Base-by-base conservation (phyloP, 2,329 filamentous ascomycete genomes). In the Daldinia sp. region DNA sequence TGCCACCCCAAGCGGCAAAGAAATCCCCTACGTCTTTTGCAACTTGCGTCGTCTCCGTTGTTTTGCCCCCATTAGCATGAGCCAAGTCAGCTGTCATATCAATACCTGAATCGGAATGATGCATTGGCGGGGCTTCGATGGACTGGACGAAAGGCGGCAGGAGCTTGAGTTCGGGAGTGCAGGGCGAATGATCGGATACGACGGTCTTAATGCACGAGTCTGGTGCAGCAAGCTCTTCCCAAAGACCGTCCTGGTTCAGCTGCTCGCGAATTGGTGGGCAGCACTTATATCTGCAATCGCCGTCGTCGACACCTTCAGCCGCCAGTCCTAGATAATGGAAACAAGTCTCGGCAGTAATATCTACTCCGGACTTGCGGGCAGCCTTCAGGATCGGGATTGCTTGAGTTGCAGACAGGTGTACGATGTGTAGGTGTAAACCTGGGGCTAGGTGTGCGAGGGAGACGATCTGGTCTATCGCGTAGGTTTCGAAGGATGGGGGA, bases 1-100 rank as follows among this genome's bases (percentile, higher is more conserved):
- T 97, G 13, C 96, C 96, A 60, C 96, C 96, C 96, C 96, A 99
- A 0, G 94, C 94, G 3, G 92, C 89, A 82, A 98, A 96, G 86
- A 99, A 98, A 82, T 98, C 93, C 41, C 96, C 96, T 53, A 79
- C 79, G 26, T 81, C 79, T 23, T 83, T 81, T 41, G 81, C 78
- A 1, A 80, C 76, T 15, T 60, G 28, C 5, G 78, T 75, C 5
- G 78, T 75, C 63, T 80, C 41, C 79, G 79, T 76, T 15, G 15
- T 9, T 35, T 60, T 53, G 42, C 79, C 75, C 67, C 79, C 79
- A 10, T 80, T 76, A 1, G 77, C 74, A 26, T 80, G 60, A 60
- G 77, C 67, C 56, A 78, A 53, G 44, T 78, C 74, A 4, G 74
- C 76, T 0, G 81, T 81, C 74, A 88, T 78, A 67, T 87, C 86